phyloP scores from a whole-genome alignment of 2,329 filamentous ascomycete species.

The Drechslerella coelobrocha region DNA sequence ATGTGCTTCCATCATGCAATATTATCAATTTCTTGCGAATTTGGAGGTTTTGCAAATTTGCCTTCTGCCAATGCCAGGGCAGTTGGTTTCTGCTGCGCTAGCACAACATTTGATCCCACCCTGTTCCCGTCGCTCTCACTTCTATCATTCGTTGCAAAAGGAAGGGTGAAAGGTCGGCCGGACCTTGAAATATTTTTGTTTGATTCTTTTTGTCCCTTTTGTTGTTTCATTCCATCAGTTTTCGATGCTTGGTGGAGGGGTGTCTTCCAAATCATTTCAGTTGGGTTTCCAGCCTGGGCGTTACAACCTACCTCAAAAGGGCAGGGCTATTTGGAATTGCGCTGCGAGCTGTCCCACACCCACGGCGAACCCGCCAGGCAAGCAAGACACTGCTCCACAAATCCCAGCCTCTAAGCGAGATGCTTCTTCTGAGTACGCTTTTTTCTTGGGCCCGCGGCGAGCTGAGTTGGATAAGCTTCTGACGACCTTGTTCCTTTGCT shows the following conservation, averaged over 20 bases:
- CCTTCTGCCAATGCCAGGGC: background rate
- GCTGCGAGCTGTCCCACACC: slow-evolving; percentile 31
- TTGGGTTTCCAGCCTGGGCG: slow-evolving; percentile 32
- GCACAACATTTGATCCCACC: background rate
- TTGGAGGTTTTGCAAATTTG: slow-evolving; percentile 1
- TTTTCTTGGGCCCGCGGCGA: slow-evolving; percentile 5
- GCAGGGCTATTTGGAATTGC: slow-evolving; percentile 50
- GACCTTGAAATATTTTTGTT: slow-evolving; percentile 6
- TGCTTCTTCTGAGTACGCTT: slow-evolving; percentile 4
- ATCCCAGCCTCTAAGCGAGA: slow-evolving; percentile 42
- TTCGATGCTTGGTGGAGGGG: slow-evolving; percentile 27
- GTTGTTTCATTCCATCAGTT: slow-evolving; percentile 36
- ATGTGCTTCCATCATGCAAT: slow-evolving; percentile 46
- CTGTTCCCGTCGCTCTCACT: background rate
- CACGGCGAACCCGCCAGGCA: slow-evolving; percentile 29
- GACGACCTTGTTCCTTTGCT: slow-evolving; percentile 10
- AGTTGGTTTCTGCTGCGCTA: background rate
- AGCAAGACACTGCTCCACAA: slow-evolving; percentile 33
- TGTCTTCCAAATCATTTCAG: slow-evolving; percentile 48
- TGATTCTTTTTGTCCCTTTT: slow-evolving; percentile 4
- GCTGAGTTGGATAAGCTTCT: slow-evolving; percentile 49
- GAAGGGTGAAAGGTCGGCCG: background rate
- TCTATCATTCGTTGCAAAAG: background rate
- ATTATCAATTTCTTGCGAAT: slow-evolving; percentile 12
- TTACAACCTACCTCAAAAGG: slow-evolving; percentile 38